Conservation (phyloP, 345 rosid genomes). For the Gossypium australe region DNA sequence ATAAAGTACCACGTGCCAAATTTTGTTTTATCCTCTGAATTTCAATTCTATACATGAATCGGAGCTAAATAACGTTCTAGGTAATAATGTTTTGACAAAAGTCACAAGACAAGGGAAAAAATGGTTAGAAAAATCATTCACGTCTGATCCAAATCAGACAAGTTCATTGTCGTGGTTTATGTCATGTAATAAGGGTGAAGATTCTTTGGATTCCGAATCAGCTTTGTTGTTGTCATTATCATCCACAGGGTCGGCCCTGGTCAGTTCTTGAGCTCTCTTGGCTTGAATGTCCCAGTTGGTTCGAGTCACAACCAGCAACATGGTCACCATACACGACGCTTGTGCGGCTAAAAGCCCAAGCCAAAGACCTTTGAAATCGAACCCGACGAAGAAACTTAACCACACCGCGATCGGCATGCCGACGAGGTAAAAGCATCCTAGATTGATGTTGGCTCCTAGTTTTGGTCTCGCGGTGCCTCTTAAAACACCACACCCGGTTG, state of each 20-base stretch:
- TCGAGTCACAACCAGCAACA: constrained; percentile 49
- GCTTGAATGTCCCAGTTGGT: constrained; percentile 73
- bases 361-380: constrained; percentile 80
- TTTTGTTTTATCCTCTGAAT: background rate
- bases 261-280: constrained; percentile 33
- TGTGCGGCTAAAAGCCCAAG: constrained; percentile 83
- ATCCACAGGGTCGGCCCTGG: background rate
- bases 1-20: background rate
- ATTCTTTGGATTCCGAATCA: constrained; percentile 5
- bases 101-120: background rate
- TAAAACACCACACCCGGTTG: constrained; percentile 74
- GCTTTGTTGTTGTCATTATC: background rate
- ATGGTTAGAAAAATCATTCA: constrained; percentile 1
- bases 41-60: background rate
- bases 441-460: constrained; percentile 74
- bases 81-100: background rate
- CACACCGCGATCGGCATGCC: constrained; percentile 83
- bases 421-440: constrained; percentile 69
- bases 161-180: background rate
- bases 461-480: constrained; percentile 86
- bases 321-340: constrained; percentile 54
- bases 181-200: background rate
- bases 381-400: constrained; percentile 50
- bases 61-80: background rate
- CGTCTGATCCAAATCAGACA: background rate